Evolutionary conservation across 2,329 filamentous ascomycete genomes (phyloP).

Genomic region (Acarospora socialis): DNA sequence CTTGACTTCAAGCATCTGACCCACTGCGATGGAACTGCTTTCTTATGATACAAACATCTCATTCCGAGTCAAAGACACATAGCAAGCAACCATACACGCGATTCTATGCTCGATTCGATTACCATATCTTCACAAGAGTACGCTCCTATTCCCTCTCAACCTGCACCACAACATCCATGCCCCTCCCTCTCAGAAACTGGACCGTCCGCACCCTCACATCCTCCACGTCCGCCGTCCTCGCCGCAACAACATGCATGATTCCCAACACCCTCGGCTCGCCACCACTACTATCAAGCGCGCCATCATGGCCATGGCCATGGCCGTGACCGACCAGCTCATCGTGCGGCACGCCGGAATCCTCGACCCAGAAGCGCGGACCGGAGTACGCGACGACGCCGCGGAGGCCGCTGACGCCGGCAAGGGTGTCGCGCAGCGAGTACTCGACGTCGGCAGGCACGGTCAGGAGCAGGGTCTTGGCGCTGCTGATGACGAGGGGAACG

Average conservation of each 20-base stretch:
- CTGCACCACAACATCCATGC: conserved; percentile 73
- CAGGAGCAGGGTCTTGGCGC: conserved; percentile 68
- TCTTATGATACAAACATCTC: too few species aligned
- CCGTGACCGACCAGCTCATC: conserved; percentile 29
- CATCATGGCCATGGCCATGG: conserved; percentile 18
- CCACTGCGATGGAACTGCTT: too few species aligned
- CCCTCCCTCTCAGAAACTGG: conserved; percentile 53
- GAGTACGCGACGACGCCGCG: conserved; percentile 75
- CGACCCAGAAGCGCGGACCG: conserved; percentile 84
- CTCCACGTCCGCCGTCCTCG: conserved; percentile 56
- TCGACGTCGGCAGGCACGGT: conserved; percentile 75
- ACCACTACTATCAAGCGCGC: conserved; percentile 18
- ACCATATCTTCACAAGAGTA: too few species aligned
- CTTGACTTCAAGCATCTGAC: too few species aligned
- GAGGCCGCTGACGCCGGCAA: conserved; percentile 69
- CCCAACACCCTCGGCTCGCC: conserved; percentile 48
- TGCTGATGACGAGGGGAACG: conserved; percentile 71
- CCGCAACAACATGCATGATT: conserved; percentile 73
- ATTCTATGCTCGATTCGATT: too few species aligned
- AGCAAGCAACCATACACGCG: too few species aligned
- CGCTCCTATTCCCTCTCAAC: conserved; percentile 80
- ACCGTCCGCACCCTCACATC: conserved; percentile 69
- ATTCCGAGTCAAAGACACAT: too few species aligned
- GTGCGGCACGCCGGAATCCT: conserved; percentile 43
- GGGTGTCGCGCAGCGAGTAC: conserved; percentile 71